Evolutionary conservation across 2,329 filamentous ascomycete species (phyloP).

Genomic region (Diaporthe sp.): DNA sequence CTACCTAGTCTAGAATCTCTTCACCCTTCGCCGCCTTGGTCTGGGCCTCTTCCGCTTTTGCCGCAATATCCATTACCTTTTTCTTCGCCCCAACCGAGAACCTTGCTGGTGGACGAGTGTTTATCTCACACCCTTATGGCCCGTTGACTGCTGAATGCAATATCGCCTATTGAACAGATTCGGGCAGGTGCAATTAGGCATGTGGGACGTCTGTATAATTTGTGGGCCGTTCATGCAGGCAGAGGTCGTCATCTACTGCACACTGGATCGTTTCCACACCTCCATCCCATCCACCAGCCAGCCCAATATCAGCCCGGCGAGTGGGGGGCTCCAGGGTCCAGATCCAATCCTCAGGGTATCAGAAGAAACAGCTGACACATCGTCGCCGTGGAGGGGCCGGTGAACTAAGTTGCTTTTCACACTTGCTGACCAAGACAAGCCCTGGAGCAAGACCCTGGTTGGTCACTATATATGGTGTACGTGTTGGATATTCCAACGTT

Average conservation of each 20-base stretch:
- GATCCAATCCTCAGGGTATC: constrained; percentile 1
- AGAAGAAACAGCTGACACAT: constrained; percentile 11
- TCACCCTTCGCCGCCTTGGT: not conserved
- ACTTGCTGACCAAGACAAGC: constrained; percentile 20
- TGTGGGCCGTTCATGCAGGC: constrained; percentile 27
- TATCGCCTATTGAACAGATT: not conserved
- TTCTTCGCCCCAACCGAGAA: no score
- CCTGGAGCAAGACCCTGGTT: not conserved
- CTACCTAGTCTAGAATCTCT: not conserved
- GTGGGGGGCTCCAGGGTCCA: constrained; percentile 21
- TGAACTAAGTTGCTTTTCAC: not conserved
- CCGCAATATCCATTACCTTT: not conserved
- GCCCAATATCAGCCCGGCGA: constrained; percentile 9
- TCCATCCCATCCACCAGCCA: constrained; percentile 8
- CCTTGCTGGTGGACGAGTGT: not conserved
- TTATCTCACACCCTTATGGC: not conserved
- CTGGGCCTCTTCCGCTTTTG: constrained; percentile 8
- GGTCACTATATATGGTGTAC: not conserved
- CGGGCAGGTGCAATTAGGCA: constrained; percentile 28
- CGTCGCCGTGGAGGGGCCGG: not conserved
- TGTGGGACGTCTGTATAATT: constrained; percentile 26
- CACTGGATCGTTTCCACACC: constrained; percentile 17
- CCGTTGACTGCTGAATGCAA: not conserved
- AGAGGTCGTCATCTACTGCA: constrained; percentile 16
- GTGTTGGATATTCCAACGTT: not conserved